phyloP scores from a whole-genome alignment of 768 basidiomycete genomes.

The Fomitopsis serialis region DNA sequence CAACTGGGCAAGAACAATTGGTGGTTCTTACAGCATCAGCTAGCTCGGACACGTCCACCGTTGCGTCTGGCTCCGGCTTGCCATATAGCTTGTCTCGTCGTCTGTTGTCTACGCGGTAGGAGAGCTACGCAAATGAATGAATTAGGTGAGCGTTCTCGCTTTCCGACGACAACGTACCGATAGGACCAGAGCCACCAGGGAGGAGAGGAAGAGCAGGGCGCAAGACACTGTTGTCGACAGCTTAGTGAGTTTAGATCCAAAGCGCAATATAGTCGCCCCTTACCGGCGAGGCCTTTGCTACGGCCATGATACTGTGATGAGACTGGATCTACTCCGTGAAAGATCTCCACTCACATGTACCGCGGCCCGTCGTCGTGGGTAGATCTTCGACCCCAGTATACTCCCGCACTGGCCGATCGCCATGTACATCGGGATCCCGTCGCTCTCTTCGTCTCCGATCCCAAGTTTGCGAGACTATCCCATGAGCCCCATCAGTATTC shows the following conservation, averaged over 20 bases:
- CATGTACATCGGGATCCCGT: conserved; percentile 37
- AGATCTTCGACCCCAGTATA: conserved; percentile 36
- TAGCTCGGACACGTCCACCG: conserved; percentile 20
- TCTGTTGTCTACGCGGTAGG: conserved; percentile 11
- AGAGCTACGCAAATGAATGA: not conserved
- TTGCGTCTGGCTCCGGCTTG: conserved; percentile 14
- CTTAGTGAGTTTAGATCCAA: not conserved
- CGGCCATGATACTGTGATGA: not conserved
- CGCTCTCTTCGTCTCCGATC: conserved; percentile 41
- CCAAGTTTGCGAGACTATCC: conserved; percentile 31
- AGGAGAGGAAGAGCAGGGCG: conserved; percentile 16
- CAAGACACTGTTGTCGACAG: conserved; percentile 11
- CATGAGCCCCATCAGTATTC: not conserved
- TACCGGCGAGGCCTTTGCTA: conserved; percentile 15
- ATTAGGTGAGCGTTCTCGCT: not conserved
- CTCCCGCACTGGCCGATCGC: conserved; percentile 39
- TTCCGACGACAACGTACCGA: conserved; percentile 6
- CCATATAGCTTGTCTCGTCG: conserved; percentile 20
- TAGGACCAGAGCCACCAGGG: conserved; percentile 13
- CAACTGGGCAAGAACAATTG: not conserved
- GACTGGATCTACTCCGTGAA: not conserved
- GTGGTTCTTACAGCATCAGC: conserved; percentile 19
- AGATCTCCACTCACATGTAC: conserved; percentile 25
- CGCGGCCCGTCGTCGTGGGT: conserved; percentile 36
- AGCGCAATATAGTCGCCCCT: not conserved